Base-by-base conservation (phyloP, 2,329 filamentous ascomycete genomes). In the Colletotrichum melonis region DNA sequence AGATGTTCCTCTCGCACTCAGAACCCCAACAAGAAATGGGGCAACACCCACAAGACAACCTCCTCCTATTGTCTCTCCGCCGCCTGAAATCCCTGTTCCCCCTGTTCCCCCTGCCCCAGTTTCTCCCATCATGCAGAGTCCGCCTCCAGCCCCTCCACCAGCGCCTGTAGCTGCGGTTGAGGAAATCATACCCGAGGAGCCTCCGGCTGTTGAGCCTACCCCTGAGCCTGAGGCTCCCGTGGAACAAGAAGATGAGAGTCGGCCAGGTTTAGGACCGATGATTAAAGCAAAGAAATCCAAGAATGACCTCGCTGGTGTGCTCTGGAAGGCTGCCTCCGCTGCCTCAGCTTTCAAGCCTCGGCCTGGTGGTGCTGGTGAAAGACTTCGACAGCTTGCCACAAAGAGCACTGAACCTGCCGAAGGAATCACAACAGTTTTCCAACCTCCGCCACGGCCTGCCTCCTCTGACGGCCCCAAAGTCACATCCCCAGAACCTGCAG, bases 201-300 rank as follows among this genome's bases (percentile, higher is more conserved):
- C 78, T 55, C 57, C 76, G 63, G 49, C 75, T 63, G 30, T 59
- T 26, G 62, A 72, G n/a, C 57, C 73, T 14, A 70, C 59, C 11
- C 54, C 73, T 5, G 74, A 71, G 19, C 64, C 79, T 2, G 79
- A 78, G 16, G 78, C 81, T 5, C 78, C 81, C 1, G 69, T 76
- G 6, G 80, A 80, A 6, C 74, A 78, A 46, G 66, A 76, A 2
- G 85, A 87, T 65, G 86, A 88, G 2, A 78, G 74, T 7, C 84
- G 94, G n/a, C 94, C 95, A 22, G 95, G 95, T 1, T 88, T 97
- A 7, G 95, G 95, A 0, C 94, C 95, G 2, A 98, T 98, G 95
- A 93, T 98, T 78, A 96, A 94, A 82, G 91, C 92, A 75, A 94
- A 94, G 79, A 90, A 89, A 74, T 92, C 91, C 1, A 91, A 89